A percentile compares a stretch with the other conserved stretches of the same genome.
phyloP scores from a whole-genome alignment of 768 basidiomycete species.

The Flagelloscypha sp. region DNA sequence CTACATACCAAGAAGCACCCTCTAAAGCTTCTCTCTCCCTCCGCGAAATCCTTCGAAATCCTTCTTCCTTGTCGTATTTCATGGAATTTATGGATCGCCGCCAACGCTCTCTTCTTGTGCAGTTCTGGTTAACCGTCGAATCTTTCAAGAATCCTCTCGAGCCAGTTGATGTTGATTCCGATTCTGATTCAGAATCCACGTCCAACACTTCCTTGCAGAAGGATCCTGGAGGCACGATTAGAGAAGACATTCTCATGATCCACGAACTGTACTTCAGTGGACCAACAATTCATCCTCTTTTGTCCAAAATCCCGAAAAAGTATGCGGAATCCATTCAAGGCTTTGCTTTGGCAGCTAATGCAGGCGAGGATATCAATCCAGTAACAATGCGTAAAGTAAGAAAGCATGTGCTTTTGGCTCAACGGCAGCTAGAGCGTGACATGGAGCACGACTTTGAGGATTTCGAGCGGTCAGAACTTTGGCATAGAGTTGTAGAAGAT shows the following conservation, averaged over 20 bases:
- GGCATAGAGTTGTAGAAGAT: conserved; percentile 83
- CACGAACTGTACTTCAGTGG: conserved; percentile 79
- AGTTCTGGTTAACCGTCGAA: conserved; percentile 97
- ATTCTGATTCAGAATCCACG: conserved; percentile 55
- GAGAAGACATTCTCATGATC: conserved; percentile 86
- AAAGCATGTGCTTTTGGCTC: conserved; percentile 73
- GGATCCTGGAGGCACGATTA: conserved; percentile 53
- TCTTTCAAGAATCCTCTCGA: conserved; percentile 97
- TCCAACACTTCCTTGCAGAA: conserved; percentile 46
- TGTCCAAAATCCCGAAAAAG: conserved; percentile 59
- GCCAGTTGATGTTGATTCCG: conserved; percentile 50
- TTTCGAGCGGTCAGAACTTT: conserved; percentile 83
- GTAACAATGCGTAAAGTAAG: conserved; percentile 50
- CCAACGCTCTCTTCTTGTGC: conserved; percentile 74
- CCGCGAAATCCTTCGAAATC: conserved; percentile 78
- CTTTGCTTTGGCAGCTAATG: conserved; percentile 44
- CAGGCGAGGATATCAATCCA: too few relatives aligned
- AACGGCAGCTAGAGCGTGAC: conserved; percentile 74
- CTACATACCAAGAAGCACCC: conserved; percentile 32
- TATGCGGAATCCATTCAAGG: conserved; percentile 61
- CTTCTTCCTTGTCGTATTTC: conserved; percentile 87
- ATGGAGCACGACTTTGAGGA: conserved; percentile 92
- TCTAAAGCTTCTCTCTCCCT: conserved; percentile 48
- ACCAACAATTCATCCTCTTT: conserved; percentile 45
- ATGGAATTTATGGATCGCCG: conserved; percentile 98